A percentile compares a stretch with the other conserved stretches of the same genome.
phyloP scores from a whole-genome alignment of 2,329 filamentous ascomycete species.

The Ascochyta lentis region DNA sequence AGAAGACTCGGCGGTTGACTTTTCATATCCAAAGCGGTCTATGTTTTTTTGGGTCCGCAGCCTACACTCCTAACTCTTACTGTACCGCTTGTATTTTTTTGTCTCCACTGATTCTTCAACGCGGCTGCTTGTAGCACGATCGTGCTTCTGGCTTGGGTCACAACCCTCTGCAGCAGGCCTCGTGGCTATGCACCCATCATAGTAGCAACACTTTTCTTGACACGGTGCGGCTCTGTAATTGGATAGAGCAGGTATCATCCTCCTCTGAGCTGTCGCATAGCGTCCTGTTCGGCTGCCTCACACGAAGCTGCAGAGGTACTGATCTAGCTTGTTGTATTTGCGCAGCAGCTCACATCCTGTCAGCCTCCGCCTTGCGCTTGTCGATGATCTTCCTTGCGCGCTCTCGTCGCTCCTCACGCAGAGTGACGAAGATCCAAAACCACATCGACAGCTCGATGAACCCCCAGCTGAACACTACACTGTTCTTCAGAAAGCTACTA shows the following conservation, averaged over 20 bases:
- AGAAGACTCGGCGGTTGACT: background rate
- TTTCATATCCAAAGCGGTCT: background rate
- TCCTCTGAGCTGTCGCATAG: background rate
- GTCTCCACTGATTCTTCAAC: background rate
- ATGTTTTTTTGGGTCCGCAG: background rate
- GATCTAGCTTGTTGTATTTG: background rate
- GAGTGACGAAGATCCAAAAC: conserved; percentile 72
- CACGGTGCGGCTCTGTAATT: background rate
- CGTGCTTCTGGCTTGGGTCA: background rate
- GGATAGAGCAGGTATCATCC: background rate
- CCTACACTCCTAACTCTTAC: background rate
- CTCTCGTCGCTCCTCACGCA: conserved; percentile 47
- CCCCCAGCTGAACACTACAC: conserved; percentile 81
- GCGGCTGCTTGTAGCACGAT: background rate
- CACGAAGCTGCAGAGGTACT: background rate
- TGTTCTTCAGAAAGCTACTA: conserved; percentile 77
- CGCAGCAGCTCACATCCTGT: conserved; percentile 22
- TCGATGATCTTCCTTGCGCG: conserved; percentile 38
- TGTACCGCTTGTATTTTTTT: background rate
- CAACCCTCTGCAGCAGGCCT: background rate
- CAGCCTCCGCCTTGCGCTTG: conserved; percentile 41
- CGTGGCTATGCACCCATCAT: background rate
- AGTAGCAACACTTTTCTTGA: background rate
- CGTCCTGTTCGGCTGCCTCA: no score
- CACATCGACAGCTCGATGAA: conserved; percentile 84